Evolutionary conservation across 108 stramenopile genomes (phyloP).

Genomic region (Nitzschia sp.): DNA sequence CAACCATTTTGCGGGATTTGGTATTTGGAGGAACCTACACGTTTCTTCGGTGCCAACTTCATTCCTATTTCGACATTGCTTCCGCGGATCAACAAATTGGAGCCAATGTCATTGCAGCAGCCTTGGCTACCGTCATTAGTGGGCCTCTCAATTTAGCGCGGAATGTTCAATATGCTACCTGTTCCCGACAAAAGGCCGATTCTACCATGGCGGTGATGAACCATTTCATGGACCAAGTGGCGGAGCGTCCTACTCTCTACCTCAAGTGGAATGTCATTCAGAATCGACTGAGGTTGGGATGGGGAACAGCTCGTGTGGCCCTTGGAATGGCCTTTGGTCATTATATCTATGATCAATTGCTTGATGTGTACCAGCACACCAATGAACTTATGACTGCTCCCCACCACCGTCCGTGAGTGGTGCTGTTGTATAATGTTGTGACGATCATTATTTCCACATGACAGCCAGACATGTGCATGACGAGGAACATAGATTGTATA

Average conservation of each 20-base stretch:
- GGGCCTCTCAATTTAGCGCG: conserved; percentile 59
- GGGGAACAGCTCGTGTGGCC: conserved; percentile 58
- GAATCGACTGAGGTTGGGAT: conserved; percentile 51
- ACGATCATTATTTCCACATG: no score
- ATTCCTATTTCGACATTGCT: conserved; percentile 21
- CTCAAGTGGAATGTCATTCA: conserved; percentile 28
- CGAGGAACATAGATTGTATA: no score
- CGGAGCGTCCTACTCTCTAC: conserved; percentile 12
- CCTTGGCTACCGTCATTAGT: conserved; percentile 51
- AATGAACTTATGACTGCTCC: no score
- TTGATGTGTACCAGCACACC: conserved; percentile 11
- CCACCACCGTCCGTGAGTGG: no score
- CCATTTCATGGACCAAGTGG: conserved; percentile 19
- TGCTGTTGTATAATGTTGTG: no score
- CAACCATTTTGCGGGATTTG: conserved; percentile 49
- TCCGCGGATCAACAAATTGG: conserved; percentile 35
- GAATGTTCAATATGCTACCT: conserved; percentile 55
- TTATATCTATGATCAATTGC: conserved; percentile 42
- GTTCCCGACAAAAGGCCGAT: conserved; percentile 22
- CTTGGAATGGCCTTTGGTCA: conserved; percentile 59
- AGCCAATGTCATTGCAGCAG: conserved; percentile 44
- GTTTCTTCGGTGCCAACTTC: conserved; percentile 41
- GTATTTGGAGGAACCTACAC: conserved; percentile 55
- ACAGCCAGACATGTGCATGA: no score
- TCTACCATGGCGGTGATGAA: conserved; percentile 22